phyloP scores from a whole-genome alignment of 805 yeast genomes.

The Jamesozyma lodderae region DNA sequence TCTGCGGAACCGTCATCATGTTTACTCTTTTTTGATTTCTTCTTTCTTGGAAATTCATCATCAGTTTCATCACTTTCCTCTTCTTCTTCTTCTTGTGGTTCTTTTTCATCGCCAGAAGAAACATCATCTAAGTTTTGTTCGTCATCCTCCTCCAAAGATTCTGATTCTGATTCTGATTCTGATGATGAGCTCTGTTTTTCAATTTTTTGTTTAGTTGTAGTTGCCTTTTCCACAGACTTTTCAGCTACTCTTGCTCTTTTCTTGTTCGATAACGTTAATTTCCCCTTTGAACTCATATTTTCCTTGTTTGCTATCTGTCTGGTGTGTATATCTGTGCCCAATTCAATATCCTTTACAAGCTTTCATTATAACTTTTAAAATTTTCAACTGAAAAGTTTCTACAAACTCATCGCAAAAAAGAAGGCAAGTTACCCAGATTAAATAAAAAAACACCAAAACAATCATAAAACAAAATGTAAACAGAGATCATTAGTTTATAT shows the following conservation, averaged over 20 bases:
- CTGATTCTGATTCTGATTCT: no score
- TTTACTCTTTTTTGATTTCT: conserved; percentile 47
- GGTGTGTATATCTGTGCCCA: not conserved
- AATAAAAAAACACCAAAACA: not conserved
- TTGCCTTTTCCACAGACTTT: conserved; percentile 8
- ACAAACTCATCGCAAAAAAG: conserved; percentile 1
- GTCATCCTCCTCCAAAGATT: no score
- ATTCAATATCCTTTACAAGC: no score
- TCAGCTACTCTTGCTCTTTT: not conserved
- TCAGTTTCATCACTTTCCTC: conserved; percentile 26
- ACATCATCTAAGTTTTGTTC: conserved; percentile 17
- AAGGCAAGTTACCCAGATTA: not conserved
- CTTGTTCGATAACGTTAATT: not conserved
- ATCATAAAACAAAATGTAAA: not conserved
- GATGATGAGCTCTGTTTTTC: no score
- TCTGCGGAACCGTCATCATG: conserved; percentile 62
- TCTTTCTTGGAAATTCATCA: conserved; percentile 37
- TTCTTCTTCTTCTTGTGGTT: conserved; percentile 18
- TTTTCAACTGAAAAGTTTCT: not conserved
- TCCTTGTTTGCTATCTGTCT: not conserved
- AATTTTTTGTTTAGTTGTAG: not conserved
- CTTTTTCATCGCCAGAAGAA: conserved; percentile 10
- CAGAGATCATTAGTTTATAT: no score
- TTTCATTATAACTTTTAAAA: no score
- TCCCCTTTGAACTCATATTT: conserved; percentile 3